These are phyloP conservation scores for Arthrobotrys sphaeroides DNA, from an alignment of 2,329 filamentous ascomycete genomes.

Conservation along the genomic window DNA sequence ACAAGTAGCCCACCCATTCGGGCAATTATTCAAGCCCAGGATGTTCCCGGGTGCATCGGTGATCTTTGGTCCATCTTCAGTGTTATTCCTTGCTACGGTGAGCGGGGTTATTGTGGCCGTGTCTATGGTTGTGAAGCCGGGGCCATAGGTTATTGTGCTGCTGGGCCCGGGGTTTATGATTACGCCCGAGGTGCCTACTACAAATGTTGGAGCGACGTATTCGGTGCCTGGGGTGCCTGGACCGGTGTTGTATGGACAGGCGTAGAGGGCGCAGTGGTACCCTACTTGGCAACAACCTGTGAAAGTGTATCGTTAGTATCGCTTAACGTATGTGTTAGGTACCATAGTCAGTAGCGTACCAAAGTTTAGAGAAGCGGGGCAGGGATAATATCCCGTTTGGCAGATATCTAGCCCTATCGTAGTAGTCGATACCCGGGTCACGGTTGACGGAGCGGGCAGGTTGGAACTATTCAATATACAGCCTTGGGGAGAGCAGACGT, in stretches of 20 bases:
- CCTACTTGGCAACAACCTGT: constrained; percentile 49
- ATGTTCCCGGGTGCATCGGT: constrained; percentile 34
- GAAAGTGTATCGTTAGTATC: not conserved
- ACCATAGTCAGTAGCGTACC: constrained; percentile 4
- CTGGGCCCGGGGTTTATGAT: not conserved
- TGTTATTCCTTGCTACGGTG: not conserved
- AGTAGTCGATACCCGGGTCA: constrained; percentile 17
- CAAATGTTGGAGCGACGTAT: constrained; percentile 19
- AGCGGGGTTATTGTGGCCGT: constrained; percentile 9
- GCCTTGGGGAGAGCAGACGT: constrained; percentile 45
- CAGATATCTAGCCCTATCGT: constrained; percentile 38
- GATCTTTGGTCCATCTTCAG: constrained; percentile 25
- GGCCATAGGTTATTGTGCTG: constrained; percentile 16
- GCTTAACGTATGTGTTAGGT: not conserved
- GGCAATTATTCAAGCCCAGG: constrained; percentile 17
- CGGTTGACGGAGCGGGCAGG: not conserved
- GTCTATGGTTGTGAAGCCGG: constrained; percentile 46
- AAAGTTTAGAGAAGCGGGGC: constrained; percentile 27
- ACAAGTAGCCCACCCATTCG: constrained; percentile 29
- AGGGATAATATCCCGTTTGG: constrained; percentile 43
- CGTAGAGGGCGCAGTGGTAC: constrained; percentile 30
- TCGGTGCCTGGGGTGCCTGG: constrained; percentile 26
- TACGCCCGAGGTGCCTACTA: constrained; percentile 2
- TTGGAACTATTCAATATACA: constrained; percentile 31
- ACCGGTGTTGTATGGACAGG: constrained; percentile 39